A percentile compares a stretch with the other conserved stretches of the same genome.
These are phyloP conservation scores for Eucalyptus tenuipes DNA, from an alignment of 345 rosid species.

Conservation along the genomic window DNA sequence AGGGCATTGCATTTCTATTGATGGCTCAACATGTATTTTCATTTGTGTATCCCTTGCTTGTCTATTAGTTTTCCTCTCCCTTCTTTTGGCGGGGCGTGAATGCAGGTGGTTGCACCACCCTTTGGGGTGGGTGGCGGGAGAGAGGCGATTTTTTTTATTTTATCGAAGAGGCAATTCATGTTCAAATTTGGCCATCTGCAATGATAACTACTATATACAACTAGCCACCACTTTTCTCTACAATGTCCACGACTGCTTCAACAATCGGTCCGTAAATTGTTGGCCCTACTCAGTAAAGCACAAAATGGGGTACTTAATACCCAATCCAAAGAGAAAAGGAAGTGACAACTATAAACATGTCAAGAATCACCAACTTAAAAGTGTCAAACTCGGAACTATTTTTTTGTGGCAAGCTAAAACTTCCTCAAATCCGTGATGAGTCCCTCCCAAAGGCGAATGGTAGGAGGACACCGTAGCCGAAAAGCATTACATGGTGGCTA, in stretches of 20 bases:
- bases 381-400: slow-evolving; percentile 66
- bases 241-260: slow-evolving; percentile 80
- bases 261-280: slow-evolving; percentile 86
- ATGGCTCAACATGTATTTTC: not conserved
- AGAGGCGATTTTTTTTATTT: no score
- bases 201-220: slow-evolving; percentile 86
- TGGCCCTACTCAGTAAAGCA: slow-evolving; percentile 38
- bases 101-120: not conserved
- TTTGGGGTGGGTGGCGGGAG: not conserved
- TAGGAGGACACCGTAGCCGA: no score
- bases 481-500: no score
- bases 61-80: not conserved
- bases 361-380: slow-evolving; percentile 38
- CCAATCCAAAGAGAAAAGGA: not conserved
- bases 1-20: not conserved
- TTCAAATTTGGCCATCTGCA: slow-evolving; percentile 82
- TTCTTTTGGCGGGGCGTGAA: not conserved
- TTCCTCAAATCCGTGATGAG: slow-evolving; percentile 72
- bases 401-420: slow-evolving; percentile 61
- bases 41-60: not conserved
- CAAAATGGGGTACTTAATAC: not conserved
- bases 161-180: not conserved
- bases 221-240: slow-evolving; percentile 85
- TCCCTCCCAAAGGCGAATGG: no score
- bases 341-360: not conserved